Evolutionary conservation across 371 early-diverging fungal genomes (phyloP).

Genomic region (Mucor piriformis): DNA sequence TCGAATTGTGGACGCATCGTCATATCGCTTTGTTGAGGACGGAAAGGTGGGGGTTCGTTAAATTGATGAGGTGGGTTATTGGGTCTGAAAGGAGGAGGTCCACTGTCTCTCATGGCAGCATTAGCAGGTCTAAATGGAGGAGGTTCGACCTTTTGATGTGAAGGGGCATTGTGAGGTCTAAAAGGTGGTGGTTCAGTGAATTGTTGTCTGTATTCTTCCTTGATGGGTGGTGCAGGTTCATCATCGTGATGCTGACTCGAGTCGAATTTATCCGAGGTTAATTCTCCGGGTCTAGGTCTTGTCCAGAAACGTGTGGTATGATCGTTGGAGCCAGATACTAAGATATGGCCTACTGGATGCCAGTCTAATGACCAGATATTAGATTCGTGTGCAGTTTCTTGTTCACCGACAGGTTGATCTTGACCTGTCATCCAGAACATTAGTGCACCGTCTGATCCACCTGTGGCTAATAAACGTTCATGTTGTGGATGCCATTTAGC

Average conservation of each 20-base stretch:
- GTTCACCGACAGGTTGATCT: constrained; percentile 66
- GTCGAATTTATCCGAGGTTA: constrained; percentile 60
- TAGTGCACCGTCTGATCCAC: constrained; percentile 94
- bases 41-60: constrained; percentile 23
- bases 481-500: constrained; percentile 96
- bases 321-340: constrained; percentile 98
- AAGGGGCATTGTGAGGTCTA: constrained; percentile 38
- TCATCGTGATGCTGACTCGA: constrained; percentile 60
- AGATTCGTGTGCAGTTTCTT: constrained; percentile 93
- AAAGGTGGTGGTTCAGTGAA: constrained; percentile 51
- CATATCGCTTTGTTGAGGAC: constrained; percentile 26
- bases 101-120: constrained; percentile 17
- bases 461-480: constrained; percentile 91
- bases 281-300: constrained; percentile 92
- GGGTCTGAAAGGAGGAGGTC: constrained; percentile 44
- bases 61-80: not conserved
- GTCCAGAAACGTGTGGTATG: constrained; percentile 99
- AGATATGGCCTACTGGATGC: constrained; percentile 98
- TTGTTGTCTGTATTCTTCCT: constrained; percentile 43
- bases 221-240: constrained; percentile 30
- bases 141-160: constrained; percentile 40
- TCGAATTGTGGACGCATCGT: constrained; percentile 17
- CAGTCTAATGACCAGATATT: constrained; percentile 99
- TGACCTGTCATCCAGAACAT: constrained; percentile 93
- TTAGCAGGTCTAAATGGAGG: constrained; percentile 42